Evolutionary conservation across 179 eudicot species (phyloP).

Genomic region (Spinacia oleracea): DNA sequence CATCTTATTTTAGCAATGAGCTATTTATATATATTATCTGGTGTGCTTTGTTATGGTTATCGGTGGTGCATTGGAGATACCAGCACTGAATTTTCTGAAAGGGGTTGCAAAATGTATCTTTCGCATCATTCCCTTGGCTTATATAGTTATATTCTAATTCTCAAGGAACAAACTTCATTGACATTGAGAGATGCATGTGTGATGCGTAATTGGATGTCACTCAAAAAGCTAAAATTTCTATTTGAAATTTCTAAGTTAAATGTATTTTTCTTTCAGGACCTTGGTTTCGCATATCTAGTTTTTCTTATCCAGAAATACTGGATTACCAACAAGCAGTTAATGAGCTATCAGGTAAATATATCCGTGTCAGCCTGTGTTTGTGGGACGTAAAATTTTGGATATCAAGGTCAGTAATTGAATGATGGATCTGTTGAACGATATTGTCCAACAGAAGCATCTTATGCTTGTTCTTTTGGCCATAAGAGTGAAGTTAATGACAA

Average conservation of each 20-base stretch:
- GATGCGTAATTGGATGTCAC: background rate
- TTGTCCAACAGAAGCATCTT: slow-evolving; percentile 62
- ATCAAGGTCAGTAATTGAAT: slow-evolving; percentile 3
- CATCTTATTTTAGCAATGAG: background rate
- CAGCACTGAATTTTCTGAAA: background rate
- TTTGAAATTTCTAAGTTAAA: background rate
- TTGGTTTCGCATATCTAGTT: slow-evolving; percentile 75
- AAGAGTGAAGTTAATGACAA: slow-evolving; percentile 41
- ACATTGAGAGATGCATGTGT: slow-evolving; percentile 9
- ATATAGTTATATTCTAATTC: background rate
- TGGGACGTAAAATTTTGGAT: background rate
- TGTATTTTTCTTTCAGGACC: slow-evolving; percentile 57
- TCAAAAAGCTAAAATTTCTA: background rate
- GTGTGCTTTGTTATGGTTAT: background rate
- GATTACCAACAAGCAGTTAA: slow-evolving; percentile 56
- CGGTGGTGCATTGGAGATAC: background rate
- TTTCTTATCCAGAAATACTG: slow-evolving; percentile 69
- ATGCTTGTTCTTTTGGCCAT: slow-evolving; percentile 40
- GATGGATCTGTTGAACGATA: slow-evolving; percentile 22
- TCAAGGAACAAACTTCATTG: background rate
- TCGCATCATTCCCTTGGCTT: background rate
- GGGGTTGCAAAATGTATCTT: background rate
- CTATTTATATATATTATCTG: background rate
- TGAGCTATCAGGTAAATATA: slow-evolving; percentile 56
- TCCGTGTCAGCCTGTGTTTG: background rate